A percentile compares a stretch with the other conserved stretches of the same genome.
phyloP scores from a whole-genome alignment of 2,329 filamentous ascomycete genomes.

The Ophiobolus disseminans region DNA sequence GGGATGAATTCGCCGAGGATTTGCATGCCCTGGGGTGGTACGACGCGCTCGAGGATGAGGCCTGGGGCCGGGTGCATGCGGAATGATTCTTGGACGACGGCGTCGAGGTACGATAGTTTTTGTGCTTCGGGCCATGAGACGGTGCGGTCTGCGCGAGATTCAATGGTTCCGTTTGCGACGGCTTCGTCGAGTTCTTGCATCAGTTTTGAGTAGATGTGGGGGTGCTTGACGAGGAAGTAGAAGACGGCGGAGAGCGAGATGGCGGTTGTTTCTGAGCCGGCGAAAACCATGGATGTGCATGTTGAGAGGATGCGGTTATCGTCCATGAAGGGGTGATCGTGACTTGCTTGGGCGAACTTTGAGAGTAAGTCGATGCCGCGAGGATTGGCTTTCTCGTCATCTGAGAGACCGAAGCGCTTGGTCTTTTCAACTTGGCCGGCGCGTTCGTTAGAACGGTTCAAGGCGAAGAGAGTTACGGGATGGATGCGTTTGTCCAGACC shows the following conservation, averaged over 20 bases:
- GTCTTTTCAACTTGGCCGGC: slow-evolving; percentile 61
- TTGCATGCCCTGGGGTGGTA: slow-evolving; percentile 68
- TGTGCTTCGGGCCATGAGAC: slow-evolving; percentile 75
- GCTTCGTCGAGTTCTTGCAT: slow-evolving; percentile 69
- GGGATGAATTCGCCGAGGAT: slow-evolving; percentile 69
- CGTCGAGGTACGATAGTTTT: slow-evolving; percentile 76
- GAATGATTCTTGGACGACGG: slow-evolving; percentile 79
- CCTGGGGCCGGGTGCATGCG: slow-evolving; percentile 77
- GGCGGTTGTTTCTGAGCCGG: slow-evolving; percentile 80
- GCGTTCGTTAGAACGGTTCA: slow-evolving; percentile 70
- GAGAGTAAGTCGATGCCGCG: slow-evolving; percentile 67
- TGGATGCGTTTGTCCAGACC: slow-evolving; percentile 73
- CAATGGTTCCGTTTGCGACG: slow-evolving; percentile 57
- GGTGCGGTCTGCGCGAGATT: slow-evolving; percentile 58
- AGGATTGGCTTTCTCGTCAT: slow-evolving; percentile 37
- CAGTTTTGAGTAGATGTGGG: slow-evolving; percentile 61
- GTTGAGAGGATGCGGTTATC: slow-evolving; percentile 73
- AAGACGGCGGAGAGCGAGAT: slow-evolving; percentile 76
- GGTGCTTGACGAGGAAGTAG: slow-evolving; percentile 74
- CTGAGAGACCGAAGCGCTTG: slow-evolving; percentile 50
- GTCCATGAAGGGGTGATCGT: slow-evolving; percentile 74
- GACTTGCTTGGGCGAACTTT: slow-evolving; percentile 74
- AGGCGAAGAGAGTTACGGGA: slow-evolving; percentile 75
- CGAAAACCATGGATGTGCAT: slow-evolving; percentile 74
- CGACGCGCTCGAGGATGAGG: slow-evolving; percentile 74